A percentile compares a stretch with the other conserved stretches of the same genome.
Evolutionary conservation across 805 yeast genomes (phyloP).

Genomic region (Komagataella phaffii): DNA sequence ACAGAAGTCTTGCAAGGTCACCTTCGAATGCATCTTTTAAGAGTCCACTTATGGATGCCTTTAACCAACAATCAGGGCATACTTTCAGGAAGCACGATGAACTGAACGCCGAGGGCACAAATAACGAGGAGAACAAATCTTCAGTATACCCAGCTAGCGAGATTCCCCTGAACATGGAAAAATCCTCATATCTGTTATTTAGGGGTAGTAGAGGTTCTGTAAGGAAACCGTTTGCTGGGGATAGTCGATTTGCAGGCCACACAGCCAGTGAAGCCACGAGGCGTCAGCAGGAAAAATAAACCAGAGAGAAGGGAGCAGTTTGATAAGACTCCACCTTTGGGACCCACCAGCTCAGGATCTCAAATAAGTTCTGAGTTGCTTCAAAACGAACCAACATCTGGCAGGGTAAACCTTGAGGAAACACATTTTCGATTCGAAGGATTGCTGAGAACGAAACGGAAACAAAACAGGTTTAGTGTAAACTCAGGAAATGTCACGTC

Average conservation of each 20-base stretch:
- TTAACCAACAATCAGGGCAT: background rate
- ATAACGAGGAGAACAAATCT: background rate
- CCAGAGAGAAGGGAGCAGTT: background rate
- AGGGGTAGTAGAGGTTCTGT: background rate
- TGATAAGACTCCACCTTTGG: background rate
- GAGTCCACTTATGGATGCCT: slow-evolving; percentile 50
- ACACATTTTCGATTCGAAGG: background rate
- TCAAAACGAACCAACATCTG: background rate
- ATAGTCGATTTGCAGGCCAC: background rate
- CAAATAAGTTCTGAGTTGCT: background rate
- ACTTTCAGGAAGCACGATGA: background rate
- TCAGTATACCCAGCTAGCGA: background rate
- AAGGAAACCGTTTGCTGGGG: background rate
- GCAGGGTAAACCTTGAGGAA: background rate
- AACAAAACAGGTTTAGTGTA: background rate
- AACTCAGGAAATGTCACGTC: background rate
- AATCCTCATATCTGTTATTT: background rate
- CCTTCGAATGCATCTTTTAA: slow-evolving; percentile 67
- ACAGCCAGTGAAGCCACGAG: background rate
- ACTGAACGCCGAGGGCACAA: background rate
- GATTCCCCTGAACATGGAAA: background rate
- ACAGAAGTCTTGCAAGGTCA: slow-evolving; percentile 58
- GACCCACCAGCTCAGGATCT: background rate
- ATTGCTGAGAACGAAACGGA: background rate
- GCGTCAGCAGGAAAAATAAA: background rate